phyloP scores from a whole-genome alignment of 139 green algal genomes.

The Tetratostichococcus sp. region DNA sequence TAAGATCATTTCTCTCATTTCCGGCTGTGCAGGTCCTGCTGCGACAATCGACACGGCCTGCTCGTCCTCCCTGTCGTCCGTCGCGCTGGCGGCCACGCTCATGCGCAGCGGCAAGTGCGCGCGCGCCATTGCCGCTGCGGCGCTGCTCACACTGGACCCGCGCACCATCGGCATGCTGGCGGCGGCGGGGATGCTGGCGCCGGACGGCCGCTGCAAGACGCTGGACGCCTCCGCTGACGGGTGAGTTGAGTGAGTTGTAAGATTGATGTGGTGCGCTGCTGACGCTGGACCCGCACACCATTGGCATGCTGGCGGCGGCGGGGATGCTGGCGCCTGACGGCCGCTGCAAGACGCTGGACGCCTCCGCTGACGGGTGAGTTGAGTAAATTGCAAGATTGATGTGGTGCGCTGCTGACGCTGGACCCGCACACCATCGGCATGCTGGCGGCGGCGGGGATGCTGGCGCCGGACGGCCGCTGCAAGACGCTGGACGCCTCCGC shows the following conservation, averaged over 20 bases:
- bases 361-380: slow-evolving; percentile 65
- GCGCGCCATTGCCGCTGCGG: slow-evolving; percentile 13
- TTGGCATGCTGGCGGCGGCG: slow-evolving; percentile 32
- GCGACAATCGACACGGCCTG: slow-evolving; percentile 82
- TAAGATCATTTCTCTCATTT: too few relatives aligned
- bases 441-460: slow-evolving; percentile 51
- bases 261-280: not conserved
- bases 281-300: slow-evolving; percentile 46
- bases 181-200: slow-evolving; percentile 55
- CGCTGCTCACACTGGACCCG: slow-evolving; percentile 48
- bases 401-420: slow-evolving; percentile 14
- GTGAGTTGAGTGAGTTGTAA: slow-evolving; percentile 23
- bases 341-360: slow-evolving; percentile 79
- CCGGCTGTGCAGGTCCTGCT: slow-evolving; percentile 41
- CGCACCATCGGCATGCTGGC: slow-evolving; percentile 43
- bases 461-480: slow-evolving; percentile 69
- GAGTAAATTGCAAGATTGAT: not conserved
- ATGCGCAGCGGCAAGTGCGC: slow-evolving; percentile 6
- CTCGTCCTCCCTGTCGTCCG: slow-evolving; percentile 68
- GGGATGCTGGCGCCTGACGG: slow-evolving; percentile 69
- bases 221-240: slow-evolving; percentile 71
- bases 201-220: slow-evolving; percentile 77
- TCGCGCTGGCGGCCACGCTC: slow-evolving; percentile 29
- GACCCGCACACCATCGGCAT: slow-evolving; percentile 45
- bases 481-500: slow-evolving; percentile 74